Conservation (phyloP, 345 rosid species). For the Diplotaxis tenuifolia region DNA sequence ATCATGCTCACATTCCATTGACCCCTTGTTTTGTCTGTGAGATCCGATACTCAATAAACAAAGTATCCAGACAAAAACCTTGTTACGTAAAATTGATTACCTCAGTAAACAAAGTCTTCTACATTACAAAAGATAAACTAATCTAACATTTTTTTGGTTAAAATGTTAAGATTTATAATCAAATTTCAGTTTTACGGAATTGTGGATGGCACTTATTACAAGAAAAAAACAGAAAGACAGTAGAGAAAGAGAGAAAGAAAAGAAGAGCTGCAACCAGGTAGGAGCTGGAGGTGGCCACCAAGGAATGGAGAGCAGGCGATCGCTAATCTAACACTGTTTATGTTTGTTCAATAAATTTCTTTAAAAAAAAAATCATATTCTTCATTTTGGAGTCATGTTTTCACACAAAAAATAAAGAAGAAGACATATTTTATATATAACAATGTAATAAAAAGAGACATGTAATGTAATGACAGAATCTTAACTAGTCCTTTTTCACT, state of each 20-base stretch:
- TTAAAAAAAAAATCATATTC: too few relatives aligned
- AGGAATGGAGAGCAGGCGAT: too few relatives aligned
- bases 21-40: neutral
- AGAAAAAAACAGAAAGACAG: too few relatives aligned
- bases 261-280: too few relatives aligned
- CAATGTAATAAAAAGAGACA: neutral
- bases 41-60: neutral
- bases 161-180: too few relatives aligned
- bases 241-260: too few relatives aligned
- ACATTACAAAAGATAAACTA: neutral
- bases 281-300: too few relatives aligned
- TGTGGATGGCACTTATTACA: too few relatives aligned
- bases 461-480: neutral
- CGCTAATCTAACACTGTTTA: too few relatives aligned
- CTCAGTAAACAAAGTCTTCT: neutral
- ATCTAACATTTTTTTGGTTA: neutral
- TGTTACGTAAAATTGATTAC: neutral
- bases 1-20: neutral
- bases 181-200: too few relatives aligned
- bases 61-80: neutral
- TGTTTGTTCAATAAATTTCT: too few relatives aligned
- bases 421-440: neutral
- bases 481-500: neutral
- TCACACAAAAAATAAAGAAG: neutral
- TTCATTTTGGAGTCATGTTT: neutral